Evolutionary conservation across 352 stramenopile genomes (phyloP).

Genomic region (Pythium phragmitis): DNA sequence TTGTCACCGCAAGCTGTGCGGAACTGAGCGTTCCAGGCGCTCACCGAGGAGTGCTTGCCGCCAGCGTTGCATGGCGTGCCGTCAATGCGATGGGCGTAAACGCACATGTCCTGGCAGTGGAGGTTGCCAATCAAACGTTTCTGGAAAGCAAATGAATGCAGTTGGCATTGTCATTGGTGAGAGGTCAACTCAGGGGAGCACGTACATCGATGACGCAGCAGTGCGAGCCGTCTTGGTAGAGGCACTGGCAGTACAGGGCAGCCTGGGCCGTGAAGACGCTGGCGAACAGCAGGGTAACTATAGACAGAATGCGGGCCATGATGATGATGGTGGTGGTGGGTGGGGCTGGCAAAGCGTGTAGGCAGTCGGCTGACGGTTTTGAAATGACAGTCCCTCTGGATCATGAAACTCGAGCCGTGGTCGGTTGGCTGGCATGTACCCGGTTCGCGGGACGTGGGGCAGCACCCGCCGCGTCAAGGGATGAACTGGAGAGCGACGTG

Average conservation of each 20-base stretch:
- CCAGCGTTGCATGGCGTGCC: not conserved
- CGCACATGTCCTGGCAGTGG: not conserved
- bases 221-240: constrained; percentile 9
- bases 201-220: constrained; percentile 2
- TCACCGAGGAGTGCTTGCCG: constrained; percentile 1
- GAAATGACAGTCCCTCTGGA: not conserved
- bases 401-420: not conserved
- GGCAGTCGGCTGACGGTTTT: not conserved
- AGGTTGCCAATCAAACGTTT: not conserved
- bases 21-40: not conserved
- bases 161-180: not conserved
- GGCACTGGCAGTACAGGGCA: not conserved
- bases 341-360: not conserved
- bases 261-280: not conserved
- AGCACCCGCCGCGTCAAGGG: too few species aligned
- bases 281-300: not conserved
- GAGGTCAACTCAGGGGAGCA: not conserved
- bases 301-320: not conserved
- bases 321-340: not conserved
- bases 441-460: too few species aligned
- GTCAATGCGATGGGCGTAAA: not conserved
- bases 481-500: too few species aligned
- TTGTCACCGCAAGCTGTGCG: not conserved
- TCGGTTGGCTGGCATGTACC: not conserved
- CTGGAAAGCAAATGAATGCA: not conserved